Evolutionary conservation across 495 filamentous ascomycete genomes (phyloP).

Genomic region (Aspergillus sparsus): DNA sequence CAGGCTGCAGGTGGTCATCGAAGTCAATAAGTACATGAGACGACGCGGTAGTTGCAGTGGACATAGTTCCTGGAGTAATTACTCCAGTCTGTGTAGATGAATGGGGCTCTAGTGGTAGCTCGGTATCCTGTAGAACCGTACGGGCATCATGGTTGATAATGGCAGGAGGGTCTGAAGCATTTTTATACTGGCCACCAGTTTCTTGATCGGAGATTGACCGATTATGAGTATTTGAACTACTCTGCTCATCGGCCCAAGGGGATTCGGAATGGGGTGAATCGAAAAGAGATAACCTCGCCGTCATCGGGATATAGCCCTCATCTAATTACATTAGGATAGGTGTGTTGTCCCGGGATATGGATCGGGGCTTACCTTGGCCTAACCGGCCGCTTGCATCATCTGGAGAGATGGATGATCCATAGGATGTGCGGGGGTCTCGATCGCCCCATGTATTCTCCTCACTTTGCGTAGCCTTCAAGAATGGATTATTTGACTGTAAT

Average conservation of each 20-base stretch:
- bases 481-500: conserved; percentile 49
- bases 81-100: conserved; percentile 27
- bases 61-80: conserved; percentile 29
- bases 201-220: not conserved
- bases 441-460: conserved; percentile 31
- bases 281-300: conserved; percentile 45
- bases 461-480: conserved; percentile 36
- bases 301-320: conserved; percentile 51
- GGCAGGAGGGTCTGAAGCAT: not conserved
- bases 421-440: conserved; percentile 28
- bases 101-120: conserved; percentile 7
- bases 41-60: conserved; percentile 35
- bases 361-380: conserved; percentile 36
- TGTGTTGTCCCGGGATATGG: not conserved
- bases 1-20: conserved; percentile 23
- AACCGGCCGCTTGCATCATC: conserved; percentile 32
- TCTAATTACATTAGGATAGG: conserved; percentile 30
- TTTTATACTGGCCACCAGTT: conserved; percentile 2
- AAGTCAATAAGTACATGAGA: conserved; percentile 46
- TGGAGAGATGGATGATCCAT: conserved; percentile 25
- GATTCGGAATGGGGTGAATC: conserved; percentile 33
- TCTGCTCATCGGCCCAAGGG: conserved; percentile 28
- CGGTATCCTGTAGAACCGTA: conserved; percentile 1
- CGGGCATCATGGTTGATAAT: conserved; percentile 1
- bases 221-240: conserved; percentile 7